phyloP scores from a whole-genome alignment of 352 stramenopile species.

The Thraustochytrium striatum region DNA sequence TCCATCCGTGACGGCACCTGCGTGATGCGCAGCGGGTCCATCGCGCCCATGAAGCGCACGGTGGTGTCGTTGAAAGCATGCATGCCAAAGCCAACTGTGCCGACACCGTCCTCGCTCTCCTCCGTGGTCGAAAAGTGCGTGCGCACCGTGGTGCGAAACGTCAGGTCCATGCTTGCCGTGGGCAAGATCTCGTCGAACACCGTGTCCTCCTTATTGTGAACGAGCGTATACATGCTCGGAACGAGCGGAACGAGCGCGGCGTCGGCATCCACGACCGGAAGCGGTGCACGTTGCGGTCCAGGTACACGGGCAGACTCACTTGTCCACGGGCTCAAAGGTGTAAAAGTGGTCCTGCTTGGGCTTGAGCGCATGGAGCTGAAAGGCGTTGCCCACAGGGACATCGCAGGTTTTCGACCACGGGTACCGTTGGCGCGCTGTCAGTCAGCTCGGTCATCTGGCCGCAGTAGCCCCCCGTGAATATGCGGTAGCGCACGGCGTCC shows the following conservation, averaged over 20 bases:
- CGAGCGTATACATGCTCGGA: too few relatives aligned
- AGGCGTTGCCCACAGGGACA: slow-evolving; percentile 15
- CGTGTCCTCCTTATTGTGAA: background rate
- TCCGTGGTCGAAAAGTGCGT: too few relatives aligned
- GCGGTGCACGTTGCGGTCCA: background rate
- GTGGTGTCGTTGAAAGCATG: background rate
- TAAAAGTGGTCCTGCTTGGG: too few relatives aligned
- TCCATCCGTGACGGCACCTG: background rate
- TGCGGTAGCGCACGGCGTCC: background rate
- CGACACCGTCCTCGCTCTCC: background rate
- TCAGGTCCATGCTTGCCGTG: background rate
- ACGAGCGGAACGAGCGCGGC: background rate
- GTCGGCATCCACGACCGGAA: slow-evolving; percentile 14
- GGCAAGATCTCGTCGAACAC: slow-evolving; percentile 6
- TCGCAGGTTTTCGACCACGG: slow-evolving; percentile 13
- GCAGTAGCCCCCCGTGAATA: too few relatives aligned
- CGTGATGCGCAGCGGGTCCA: background rate
- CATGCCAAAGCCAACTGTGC: background rate
- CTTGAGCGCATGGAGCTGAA: slow-evolving; percentile 19
- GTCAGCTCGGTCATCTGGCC: too few relatives aligned
- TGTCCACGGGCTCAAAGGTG: too few relatives aligned
- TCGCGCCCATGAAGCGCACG: background rate
- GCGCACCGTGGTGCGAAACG: background rate
- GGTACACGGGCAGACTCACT: too few relatives aligned
- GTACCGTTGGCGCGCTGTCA: too few relatives aligned